A percentile compares a stretch with the other conserved stretches of the same genome.
These are phyloP conservation scores for Fusarium mangiferae DNA, from an alignment of 2,329 filamentous ascomycete genomes.

Conservation along the genomic window DNA sequence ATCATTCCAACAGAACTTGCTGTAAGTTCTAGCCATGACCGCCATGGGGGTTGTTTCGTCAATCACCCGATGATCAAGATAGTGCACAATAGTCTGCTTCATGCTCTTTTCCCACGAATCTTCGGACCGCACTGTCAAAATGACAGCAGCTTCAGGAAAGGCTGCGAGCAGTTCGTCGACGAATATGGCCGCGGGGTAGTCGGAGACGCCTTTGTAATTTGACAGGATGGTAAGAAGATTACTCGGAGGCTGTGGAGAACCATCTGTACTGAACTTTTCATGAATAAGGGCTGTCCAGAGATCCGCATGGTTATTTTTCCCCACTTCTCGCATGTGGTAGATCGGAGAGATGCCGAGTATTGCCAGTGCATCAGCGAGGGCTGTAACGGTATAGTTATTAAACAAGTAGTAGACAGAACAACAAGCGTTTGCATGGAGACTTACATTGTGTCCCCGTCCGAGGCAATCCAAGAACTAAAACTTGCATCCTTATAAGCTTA, in stretches of 20 bases:
- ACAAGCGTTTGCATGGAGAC: neutral
- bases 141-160: neutral
- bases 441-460: neutral
- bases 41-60: neutral
- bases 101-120: neutral
- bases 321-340: neutral
- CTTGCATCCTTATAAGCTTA: rapidly evolving
- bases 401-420: neutral
- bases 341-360: neutral
- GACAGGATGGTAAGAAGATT: neutral
- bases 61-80: neutral
- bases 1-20: neutral
- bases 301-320: neutral
- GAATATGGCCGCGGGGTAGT: neutral
- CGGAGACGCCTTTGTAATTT: neutral
- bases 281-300: neutral
- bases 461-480: neutral
- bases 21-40: neutral
- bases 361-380: neutral
- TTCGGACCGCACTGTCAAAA: neutral
- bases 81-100: neutral
- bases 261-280: neutral
- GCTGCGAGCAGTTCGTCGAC: neutral
- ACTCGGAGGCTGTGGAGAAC: neutral
- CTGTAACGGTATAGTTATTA: neutral